Evolutionary conservation across 192 early-diverging fungal genomes (phyloP), one percentile per base, ranked within the genome.

Genomic region (Thamnidium elegans): DNA sequence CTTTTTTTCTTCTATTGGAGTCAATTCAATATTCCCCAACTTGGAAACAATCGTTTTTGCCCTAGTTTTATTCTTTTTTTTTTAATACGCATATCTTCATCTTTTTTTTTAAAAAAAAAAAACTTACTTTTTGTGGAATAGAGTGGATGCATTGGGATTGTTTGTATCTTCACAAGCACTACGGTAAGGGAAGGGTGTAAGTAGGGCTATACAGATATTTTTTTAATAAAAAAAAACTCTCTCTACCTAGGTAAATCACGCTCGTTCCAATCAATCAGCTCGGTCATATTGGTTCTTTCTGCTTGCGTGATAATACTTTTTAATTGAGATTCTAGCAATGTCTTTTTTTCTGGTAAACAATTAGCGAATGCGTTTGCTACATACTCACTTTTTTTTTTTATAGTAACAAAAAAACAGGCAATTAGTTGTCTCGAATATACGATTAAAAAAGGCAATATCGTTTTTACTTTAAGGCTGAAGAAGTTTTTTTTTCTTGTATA

Each of bases 221-320:
- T 14, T 11, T 54, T 14, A 1, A 31, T 36, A 55, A 8, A 34
- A 14, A 34, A 63, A 1, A 20, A 0, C 5, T n/a, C 21, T 51
- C 15, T 64, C 66, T 73, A 90, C 89, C 63, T 67, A 59, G 92
- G 89, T 26, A 93, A 67, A 0, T 68, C 67, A 79, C 87, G 82
- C n/a, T 79, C 72, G 3, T 84, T 79, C 92, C 92, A 94, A 65
- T 91, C 85, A 1, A 84, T 82, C 0, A 69, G 72, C 61, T 70
- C 76, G 19, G 91, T 43, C 26, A 66, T 78, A 15, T 74, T 71
- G 19, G 74, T 65, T 6, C 32, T 7, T 30, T 81, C 74, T 32
- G 79, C 73, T 36, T 73, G 68, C 7, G 59, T 65, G 51, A 92
- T 88, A 50, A 90, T 31, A 1, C 56, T 58, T 62, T 77, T 85